Conservation (phyloP, 805 yeast species). For the Ogataea siamensis region DNA sequence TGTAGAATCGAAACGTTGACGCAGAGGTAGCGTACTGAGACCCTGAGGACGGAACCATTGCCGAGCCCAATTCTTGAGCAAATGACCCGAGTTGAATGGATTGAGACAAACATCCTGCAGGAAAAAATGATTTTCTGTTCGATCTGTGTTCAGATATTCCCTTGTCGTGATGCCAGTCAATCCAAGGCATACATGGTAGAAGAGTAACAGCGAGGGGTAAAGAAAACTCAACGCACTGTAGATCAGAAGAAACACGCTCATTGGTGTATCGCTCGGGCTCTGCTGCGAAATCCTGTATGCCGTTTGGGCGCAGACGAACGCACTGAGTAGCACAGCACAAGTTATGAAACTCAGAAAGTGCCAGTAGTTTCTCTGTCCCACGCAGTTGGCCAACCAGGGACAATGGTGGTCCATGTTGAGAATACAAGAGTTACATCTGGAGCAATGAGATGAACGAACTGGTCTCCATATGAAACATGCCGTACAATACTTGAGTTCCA, state of each 20-base stretch:
- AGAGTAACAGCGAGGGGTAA: slow-evolving; percentile 55
- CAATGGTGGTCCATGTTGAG: slow-evolving; percentile 63
- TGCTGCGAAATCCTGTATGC: slow-evolving; percentile 26
- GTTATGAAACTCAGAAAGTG: slow-evolving; percentile 55
- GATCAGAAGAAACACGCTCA: slow-evolving; percentile 52
- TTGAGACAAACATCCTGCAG: slow-evolving; percentile 35
- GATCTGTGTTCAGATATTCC: slow-evolving; percentile 57
- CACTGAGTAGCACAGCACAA: slow-evolving; percentile 33
- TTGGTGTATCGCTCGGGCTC: slow-evolving; percentile 31
- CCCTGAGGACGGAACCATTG: slow-evolving; percentile 42
- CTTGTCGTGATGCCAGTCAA: slow-evolving; percentile 66
- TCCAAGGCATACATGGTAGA: slow-evolving; percentile 54
- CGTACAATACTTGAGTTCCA: slow-evolving; percentile 46
- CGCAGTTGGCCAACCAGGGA: slow-evolving; percentile 66
- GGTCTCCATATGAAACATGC: slow-evolving; percentile 75
- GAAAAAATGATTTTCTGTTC: slow-evolving; percentile 23
- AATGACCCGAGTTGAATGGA: slow-evolving; percentile 37
- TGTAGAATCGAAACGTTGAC: slow-evolving; percentile 32
- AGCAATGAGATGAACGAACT: slow-evolving; percentile 74
- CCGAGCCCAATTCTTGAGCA: slow-evolving; percentile 32
- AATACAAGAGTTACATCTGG: slow-evolving; percentile 64
- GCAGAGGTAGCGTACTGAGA: slow-evolving; percentile 29
- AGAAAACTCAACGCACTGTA: slow-evolving; percentile 43
- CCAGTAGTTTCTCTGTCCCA: slow-evolving; percentile 70
- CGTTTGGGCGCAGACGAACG: slow-evolving; percentile 30